Conservation (phyloP, 2,329 filamentous ascomycete species). For the Fusarium sp. region DNA sequence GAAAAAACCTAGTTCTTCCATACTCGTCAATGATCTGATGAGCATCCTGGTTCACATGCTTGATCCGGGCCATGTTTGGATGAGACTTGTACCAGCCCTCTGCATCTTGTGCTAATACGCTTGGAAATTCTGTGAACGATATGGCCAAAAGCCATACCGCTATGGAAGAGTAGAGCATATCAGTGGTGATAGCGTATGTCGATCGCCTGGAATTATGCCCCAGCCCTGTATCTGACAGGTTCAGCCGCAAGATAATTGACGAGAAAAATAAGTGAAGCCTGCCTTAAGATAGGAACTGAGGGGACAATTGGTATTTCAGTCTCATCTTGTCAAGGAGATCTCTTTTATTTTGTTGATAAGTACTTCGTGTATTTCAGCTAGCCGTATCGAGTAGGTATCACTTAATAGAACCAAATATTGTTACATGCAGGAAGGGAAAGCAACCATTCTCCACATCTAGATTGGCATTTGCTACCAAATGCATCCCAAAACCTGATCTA, state of each 20-base stretch:
- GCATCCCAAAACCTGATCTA: accelerated
- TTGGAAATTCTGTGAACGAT: accelerated
- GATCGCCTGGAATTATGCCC: accelerated
- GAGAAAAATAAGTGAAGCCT: neutral
- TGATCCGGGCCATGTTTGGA: neutral
- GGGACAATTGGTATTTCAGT: accelerated
- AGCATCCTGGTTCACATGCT: neutral
- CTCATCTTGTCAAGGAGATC: accelerated
- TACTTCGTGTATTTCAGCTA: neutral
- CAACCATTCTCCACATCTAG: neutral
- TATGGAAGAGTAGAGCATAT: neutral
- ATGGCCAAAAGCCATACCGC: neutral
- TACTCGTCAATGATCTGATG: neutral
- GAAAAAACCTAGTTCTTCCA: neutral
- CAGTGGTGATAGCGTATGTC: accelerated
- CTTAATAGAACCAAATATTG: neutral
- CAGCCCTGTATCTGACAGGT: accelerated
- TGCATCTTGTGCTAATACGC: neutral
- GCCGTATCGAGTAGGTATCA: neutral
- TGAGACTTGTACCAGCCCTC: neutral
- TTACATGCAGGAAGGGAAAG: neutral
- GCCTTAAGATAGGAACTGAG: no score
- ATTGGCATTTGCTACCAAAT: neutral
- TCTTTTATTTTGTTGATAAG: accelerated
- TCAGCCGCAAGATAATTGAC: neutral